Percentiles rank a stretch among this genome's conserved stretches.
Evolutionary conservation across 116 monocot genomes (phyloP).

Genomic region (Cymodocea nodosa): DNA sequence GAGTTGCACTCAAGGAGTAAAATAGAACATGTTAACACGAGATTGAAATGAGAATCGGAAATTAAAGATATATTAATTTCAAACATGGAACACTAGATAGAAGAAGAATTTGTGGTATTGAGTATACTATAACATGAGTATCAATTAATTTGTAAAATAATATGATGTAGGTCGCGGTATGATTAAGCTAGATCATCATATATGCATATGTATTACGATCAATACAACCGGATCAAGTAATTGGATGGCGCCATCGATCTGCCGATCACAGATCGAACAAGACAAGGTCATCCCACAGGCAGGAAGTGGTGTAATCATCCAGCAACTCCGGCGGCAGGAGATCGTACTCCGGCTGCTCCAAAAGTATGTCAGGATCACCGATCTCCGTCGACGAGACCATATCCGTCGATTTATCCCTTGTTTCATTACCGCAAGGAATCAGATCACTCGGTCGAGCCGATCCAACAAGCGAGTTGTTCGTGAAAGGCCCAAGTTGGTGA

Average conservation of each 20-base stretch:
- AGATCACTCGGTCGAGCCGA: not conserved
- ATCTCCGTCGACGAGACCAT: not conserved
- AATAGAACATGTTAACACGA: not conserved
- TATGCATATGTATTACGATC: no score
- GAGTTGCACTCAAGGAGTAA: not conserved
- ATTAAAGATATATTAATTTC: not conserved
- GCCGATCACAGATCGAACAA: slow-evolving; percentile 12
- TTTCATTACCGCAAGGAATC: no score
- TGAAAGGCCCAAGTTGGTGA: not conserved
- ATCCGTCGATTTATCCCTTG: not conserved
- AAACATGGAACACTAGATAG: not conserved
- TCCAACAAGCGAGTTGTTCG: not conserved
- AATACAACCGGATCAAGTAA: no score
- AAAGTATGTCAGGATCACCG: not conserved
- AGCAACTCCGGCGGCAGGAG: slow-evolving; percentile 6
- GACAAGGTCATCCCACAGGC: slow-evolving; percentile 56
- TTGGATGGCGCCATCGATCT: no score
- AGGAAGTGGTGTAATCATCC: slow-evolving; percentile 34
- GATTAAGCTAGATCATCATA: no score
- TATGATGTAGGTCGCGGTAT: no score
- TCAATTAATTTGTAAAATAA: no score
- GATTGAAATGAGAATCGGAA: not conserved
- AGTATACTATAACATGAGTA: not conserved
- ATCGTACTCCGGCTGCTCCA: not conserved
- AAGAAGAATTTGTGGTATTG: not conserved